Conservation (phyloP, 805 yeast species). For the Isabelozyma pseudorhagii region DNA sequence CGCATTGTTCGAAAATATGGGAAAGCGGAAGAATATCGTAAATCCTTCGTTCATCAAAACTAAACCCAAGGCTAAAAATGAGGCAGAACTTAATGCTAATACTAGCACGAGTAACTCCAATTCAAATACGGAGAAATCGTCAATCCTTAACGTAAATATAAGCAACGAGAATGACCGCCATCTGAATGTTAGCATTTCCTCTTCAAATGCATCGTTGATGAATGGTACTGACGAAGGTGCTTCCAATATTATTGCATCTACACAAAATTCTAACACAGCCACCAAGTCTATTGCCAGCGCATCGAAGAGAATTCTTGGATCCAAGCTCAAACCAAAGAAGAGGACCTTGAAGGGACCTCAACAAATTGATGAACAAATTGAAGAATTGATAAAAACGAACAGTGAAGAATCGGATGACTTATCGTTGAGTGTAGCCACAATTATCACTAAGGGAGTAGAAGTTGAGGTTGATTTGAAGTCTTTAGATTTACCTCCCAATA, state of each 20-base stretch:
- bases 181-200: constrained; percentile 7
- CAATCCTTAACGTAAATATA: constrained; percentile 5
- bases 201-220: constrained; percentile 9
- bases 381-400: neutral
- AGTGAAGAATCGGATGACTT: neutral
- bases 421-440: constrained; percentile 10
- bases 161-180: constrained; percentile 3
- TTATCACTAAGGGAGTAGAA: constrained; percentile 26
- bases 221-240: neutral
- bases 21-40: constrained; percentile 34
- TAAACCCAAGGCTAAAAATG: constrained; percentile 20
- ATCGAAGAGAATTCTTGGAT: constrained; percentile 38
- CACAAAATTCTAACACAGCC: constrained; percentile 1
- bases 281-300: constrained; percentile 26
- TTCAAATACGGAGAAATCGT: constrained; percentile 14
- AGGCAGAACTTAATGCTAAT: constrained; percentile 6
- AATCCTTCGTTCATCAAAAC: constrained; percentile 19
- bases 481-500: constrained; percentile 37
- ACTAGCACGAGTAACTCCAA: constrained; percentile 2
- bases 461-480: constrained; percentile 39
- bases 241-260: neutral
- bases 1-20: constrained; percentile 42
- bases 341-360: constrained; percentile 8
- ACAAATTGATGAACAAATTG: neutral
- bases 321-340: constrained; percentile 32